phyloP scores from a whole-genome alignment of 306 rosid species.

The Comarum palustre region DNA sequence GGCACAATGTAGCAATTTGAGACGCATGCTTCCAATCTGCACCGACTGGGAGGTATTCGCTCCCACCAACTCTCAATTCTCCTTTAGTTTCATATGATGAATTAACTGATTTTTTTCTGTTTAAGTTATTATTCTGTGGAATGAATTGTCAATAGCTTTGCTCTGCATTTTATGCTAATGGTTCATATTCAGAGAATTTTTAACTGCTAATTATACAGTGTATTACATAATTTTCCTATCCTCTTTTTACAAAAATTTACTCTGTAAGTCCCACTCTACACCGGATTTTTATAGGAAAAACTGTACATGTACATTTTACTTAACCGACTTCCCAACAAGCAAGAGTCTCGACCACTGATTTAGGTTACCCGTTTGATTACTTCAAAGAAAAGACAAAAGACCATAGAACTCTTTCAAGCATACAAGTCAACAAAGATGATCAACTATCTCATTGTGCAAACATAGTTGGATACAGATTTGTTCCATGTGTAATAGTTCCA shows the following conservation, averaged over 20 bases:
- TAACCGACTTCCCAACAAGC: background rate
- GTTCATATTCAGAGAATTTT: background rate
- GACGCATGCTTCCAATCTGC: constrained; percentile 88
- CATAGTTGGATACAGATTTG: background rate
- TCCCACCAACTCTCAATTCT: constrained; percentile 3
- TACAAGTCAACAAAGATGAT: background rate
- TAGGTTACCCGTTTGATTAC: background rate
- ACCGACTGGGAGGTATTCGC: constrained; percentile 86
- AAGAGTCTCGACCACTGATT: background rate
- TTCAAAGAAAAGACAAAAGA: background rate
- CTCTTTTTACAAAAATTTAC: background rate
- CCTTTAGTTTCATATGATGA: constrained; percentile 12
- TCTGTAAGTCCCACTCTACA: background rate
- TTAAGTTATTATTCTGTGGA: constrained; percentile 5
- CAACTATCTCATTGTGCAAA: background rate
- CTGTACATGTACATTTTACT: background rate
- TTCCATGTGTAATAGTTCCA: background rate
- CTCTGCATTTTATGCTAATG: background rate
- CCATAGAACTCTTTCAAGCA: background rate
- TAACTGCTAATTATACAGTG: background rate
- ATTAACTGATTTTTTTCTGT: background rate
- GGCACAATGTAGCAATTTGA: constrained; percentile 81
- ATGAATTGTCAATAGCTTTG: constrained; percentile 9
- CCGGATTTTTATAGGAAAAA: background rate
- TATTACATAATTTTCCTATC: background rate